Evolutionary conservation across 495 filamentous ascomycete species (phyloP).

Genomic region (Pyrenula massariospora): DNA sequence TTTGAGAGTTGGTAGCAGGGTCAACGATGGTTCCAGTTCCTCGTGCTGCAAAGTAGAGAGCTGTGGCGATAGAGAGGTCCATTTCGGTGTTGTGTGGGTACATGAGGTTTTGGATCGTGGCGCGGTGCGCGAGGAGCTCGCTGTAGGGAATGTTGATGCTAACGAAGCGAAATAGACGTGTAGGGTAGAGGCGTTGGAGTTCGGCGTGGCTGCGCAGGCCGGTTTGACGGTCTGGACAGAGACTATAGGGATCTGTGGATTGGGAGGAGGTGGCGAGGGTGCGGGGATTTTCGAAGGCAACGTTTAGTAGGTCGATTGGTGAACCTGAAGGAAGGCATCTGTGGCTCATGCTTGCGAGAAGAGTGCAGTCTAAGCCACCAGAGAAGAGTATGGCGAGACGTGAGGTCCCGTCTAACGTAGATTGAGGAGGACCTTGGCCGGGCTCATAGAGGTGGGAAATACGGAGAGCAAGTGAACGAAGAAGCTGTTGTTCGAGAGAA

Average conservation of each 20-base stretch:
- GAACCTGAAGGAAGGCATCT: constrained; percentile 58
- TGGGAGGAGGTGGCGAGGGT: constrained; percentile 36
- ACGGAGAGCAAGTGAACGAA: constrained; percentile 51
- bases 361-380: constrained; percentile 84
- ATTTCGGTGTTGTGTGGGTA: constrained; percentile 95
- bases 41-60: constrained; percentile 85
- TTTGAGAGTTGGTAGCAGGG: constrained; percentile 2
- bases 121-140: constrained; percentile 59
- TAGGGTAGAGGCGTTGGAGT: constrained; percentile 58
- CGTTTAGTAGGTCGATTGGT: constrained; percentile 80
- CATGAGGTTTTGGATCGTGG: constrained; percentile 62
- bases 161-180: constrained; percentile 68
- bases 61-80: constrained; percentile 92
- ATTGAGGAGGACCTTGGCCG: constrained; percentile 16
- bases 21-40: constrained; percentile 42
- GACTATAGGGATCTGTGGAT: constrained; percentile 44
- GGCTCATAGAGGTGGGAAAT: constrained; percentile 57
- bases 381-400: constrained; percentile 83
- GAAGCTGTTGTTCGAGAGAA: constrained; percentile 44
- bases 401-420: constrained; percentile 18
- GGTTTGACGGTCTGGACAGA: constrained; percentile 83
- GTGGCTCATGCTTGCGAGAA: constrained; percentile 75
- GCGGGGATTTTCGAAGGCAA: constrained; percentile 91
- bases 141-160: constrained; percentile 71
- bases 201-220: constrained; percentile 67